Conservation (phyloP, 2,329 filamentous ascomycete genomes). For the Arthrobotrys entomopaga region DNA sequence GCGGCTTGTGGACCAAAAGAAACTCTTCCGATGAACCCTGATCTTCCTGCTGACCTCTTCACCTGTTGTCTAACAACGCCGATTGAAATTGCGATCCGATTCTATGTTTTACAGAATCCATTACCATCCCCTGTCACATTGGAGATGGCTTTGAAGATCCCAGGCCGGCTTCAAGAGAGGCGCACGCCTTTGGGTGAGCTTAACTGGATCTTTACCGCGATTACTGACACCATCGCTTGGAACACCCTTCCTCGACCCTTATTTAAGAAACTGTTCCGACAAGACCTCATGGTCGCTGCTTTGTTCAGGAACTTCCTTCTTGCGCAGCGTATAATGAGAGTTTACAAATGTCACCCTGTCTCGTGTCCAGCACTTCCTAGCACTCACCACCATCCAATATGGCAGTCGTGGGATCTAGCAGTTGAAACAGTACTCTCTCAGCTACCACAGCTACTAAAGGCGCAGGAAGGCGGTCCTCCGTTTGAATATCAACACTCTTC, state of each 20-base stretch:
- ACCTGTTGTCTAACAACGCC: slow-evolving; percentile 95
- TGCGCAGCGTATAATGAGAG: slow-evolving; percentile 93
- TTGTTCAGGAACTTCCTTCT: slow-evolving; percentile 95
- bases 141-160: slow-evolving; percentile 86
- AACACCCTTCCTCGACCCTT: slow-evolving; percentile 88
- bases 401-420: slow-evolving; percentile 97
- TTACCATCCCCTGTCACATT: slow-evolving; percentile 74
- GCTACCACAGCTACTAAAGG: slow-evolving; percentile 82
- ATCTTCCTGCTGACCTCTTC: slow-evolving; percentile 92
- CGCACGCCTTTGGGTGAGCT: slow-evolving; percentile 93
- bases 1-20: slow-evolving; percentile 91
- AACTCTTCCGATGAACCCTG: slow-evolving; percentile 91
- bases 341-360: slow-evolving; percentile 93
- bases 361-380: slow-evolving; percentile 92
- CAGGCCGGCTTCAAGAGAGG: slow-evolving; percentile 89
- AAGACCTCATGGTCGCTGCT: slow-evolving; percentile 98
- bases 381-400: slow-evolving; percentile 92
- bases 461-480: slow-evolving; percentile 75
- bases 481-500: slow-evolving; percentile 94
- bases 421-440: slow-evolving; percentile 95
- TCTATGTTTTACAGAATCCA: slow-evolving; percentile 94
- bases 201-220: slow-evolving; percentile 99
- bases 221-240: slow-evolving; percentile 99
- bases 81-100: slow-evolving; percentile 96
- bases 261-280: slow-evolving; percentile 96